Base-by-base conservation (phyloP, 495 filamentous ascomycete species). In the Aspergillus baeticus region DNA sequence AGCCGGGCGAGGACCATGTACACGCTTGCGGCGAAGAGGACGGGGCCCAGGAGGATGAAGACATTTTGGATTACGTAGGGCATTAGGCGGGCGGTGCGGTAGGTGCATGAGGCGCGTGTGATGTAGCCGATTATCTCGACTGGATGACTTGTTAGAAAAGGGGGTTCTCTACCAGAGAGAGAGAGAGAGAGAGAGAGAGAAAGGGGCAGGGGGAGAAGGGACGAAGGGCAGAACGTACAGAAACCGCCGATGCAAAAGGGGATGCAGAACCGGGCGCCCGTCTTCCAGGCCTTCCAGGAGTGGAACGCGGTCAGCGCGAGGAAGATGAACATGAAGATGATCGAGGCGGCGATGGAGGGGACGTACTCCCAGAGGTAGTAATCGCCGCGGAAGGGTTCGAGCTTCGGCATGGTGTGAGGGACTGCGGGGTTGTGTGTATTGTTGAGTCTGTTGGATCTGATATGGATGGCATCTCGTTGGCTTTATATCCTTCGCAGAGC, bases 321-420 rank as follows among this genome's bases (percentile, higher is more conserved):
- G 55, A 86, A 87, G 18, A 83, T 63, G 11, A 70, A 59, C 6
- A 76, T 52, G 54, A 81, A 84, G 14, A 82, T 62, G 6, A 74
- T 47, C 1, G 77, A 80, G 0, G 75, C 76, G 5, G 64, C 70
- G 17, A 81, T 34, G 11, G 72, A 79, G 6, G 82, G 84, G 23
- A 62, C 18, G 45, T 62, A 62, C 2, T 59, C 7, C 60, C 60
- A 62, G 23, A 62, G 33, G 36, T 63, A 59, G 43, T 59, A 59
- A 33, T 31, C 49, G 17, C 50, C 34, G 5, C 14, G 42, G 45
- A 33, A 47, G 8, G 60, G 55, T 20, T 62, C 43, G 23, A 62
- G 45, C 38, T 55, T 55, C 0, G 60, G 51, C 60, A 62, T 62
- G 15, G 1, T 37, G 11, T 31, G 23, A 18, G 31, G 29, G 6